Conservation (phyloP, 768 basidiomycete species). For the Suillus subluteus region DNA sequence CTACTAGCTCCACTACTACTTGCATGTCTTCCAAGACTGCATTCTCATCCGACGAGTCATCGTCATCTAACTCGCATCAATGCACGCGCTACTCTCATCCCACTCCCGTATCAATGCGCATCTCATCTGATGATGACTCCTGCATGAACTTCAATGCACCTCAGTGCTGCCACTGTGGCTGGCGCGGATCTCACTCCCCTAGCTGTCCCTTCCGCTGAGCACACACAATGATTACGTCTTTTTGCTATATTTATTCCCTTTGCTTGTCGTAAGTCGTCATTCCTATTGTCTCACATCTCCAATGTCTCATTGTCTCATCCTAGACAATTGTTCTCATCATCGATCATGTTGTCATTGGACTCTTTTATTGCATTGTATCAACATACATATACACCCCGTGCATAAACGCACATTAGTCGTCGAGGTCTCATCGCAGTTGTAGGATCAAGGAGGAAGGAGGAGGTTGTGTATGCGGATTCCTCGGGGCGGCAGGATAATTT, state of each 20-base stretch:
- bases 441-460: conserved; percentile 23
- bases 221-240: conserved; percentile 16
- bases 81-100: conserved; percentile 19
- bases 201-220: conserved; percentile 67
- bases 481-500: conserved; percentile 16
- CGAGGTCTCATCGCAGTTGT: conserved; percentile 28
- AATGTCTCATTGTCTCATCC: neutral
- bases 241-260: conserved; percentile 31
- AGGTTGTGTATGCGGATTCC: conserved; percentile 28
- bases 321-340: conserved; percentile 24
- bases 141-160: conserved; percentile 60
- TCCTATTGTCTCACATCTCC: conserved; percentile 14
- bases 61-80: conserved; percentile 9
- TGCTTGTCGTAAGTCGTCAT: conserved; percentile 23
- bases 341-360: conserved; percentile 34
- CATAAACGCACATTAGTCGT: conserved; percentile 39
- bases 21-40: conserved; percentile 16
- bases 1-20: conserved; percentile 15
- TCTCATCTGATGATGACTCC: conserved; percentile 29
- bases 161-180: conserved; percentile 80
- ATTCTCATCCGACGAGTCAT: conserved; percentile 17
- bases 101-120: conserved; percentile 28
- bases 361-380: conserved; percentile 35
- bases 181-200: conserved; percentile 60
- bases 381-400: conserved; percentile 37